phyloP scores from a whole-genome alignment of 2,329 filamentous ascomycete species.

The Colletotrichum sp. region DNA sequence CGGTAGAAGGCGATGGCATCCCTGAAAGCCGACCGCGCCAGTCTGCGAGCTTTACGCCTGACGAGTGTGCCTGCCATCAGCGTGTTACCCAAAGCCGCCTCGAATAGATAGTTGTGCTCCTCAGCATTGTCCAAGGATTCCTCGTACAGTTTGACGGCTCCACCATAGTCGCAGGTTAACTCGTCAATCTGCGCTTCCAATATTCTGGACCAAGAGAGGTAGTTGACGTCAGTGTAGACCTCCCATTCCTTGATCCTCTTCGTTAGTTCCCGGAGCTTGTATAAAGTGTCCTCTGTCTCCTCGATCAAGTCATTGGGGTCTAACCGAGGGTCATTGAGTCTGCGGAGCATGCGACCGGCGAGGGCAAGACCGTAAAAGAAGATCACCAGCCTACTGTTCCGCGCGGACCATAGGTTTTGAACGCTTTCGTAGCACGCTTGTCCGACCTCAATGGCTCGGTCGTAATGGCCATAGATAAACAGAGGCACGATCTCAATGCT shows the following conservation, averaged over 20 bases:
- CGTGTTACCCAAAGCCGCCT: constrained; percentile 76
- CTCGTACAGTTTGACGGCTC: constrained; percentile 70
- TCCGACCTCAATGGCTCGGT: constrained; percentile 63
- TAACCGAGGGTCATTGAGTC: constrained; percentile 51
- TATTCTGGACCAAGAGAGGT: constrained; percentile 70
- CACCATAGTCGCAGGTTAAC: constrained; percentile 59
- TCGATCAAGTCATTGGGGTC: constrained; percentile 45
- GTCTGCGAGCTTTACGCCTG: constrained; percentile 66
- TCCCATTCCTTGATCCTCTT: constrained; percentile 69
- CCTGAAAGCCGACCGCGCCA: constrained; percentile 70
- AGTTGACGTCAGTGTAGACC: constrained; percentile 71
- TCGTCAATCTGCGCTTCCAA: constrained; percentile 74
- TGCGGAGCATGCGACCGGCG: constrained; percentile 55
- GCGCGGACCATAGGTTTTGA: constrained; percentile 61
- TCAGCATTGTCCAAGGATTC: constrained; percentile 74
- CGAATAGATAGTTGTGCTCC: constrained; percentile 69
- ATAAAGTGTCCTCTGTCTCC: constrained; percentile 53
- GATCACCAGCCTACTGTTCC: constrained; percentile 61
- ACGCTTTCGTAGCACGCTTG: constrained; percentile 50
- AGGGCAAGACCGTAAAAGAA: constrained; percentile 66
- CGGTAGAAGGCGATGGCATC: constrained; percentile 73
- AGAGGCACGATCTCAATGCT: constrained; percentile 67
- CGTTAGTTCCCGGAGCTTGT: constrained; percentile 59
- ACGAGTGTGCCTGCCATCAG: constrained; percentile 76
- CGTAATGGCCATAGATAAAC: constrained; percentile 68